Base-by-base conservation (phyloP, 176 grass and related monocot genomes). In the Pontederia paniculata region DNA sequence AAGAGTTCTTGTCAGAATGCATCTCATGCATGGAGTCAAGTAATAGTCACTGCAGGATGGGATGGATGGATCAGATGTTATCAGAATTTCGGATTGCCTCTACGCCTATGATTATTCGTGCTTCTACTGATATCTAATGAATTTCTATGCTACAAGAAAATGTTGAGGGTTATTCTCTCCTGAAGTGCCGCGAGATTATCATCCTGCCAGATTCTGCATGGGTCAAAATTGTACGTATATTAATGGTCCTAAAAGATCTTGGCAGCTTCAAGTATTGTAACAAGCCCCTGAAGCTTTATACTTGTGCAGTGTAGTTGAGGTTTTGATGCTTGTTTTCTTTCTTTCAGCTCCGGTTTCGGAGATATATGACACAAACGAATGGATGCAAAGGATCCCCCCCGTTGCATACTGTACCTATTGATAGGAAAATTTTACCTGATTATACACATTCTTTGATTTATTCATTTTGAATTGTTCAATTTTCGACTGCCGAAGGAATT, bases 41-140 rank as follows among this genome's bases (percentile, higher is more conserved):
- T 95, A 43, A 83, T 95, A 59, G 73, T 95, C 8, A 89, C 89
- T 53, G 89, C 85, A 4, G 89, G 89, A 51, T 83, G 78, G 85
- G 89, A 95, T 0, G 89, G 89, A 31, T 25, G 45, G 70, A 83
- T 95, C 62, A 81, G 78, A 63, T 84, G 62, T 43, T 95, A 85
- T 66, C 89, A 89, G 67, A 95, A 95, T 75, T 95, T 80, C 52
- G 89, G 89, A 41, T 70, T 95, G 55, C 81, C 85, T 23, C 66
- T 72, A 12, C 65, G 71, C 54, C 69, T 80, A 65, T 95, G 75
- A 83, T 13, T 73, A 50, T 51, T 63, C 45, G 61, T 47, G 12
- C 54, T 22, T 12, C 13, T 21, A 25, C 0, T 31, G 25, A 5
- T 31, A 15, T 5, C 1, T 19, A 25, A 0, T 7, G 1, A 8